Base-by-base conservation (phyloP, 805 yeast genomes). In the Starmerella bombicola region DNA sequence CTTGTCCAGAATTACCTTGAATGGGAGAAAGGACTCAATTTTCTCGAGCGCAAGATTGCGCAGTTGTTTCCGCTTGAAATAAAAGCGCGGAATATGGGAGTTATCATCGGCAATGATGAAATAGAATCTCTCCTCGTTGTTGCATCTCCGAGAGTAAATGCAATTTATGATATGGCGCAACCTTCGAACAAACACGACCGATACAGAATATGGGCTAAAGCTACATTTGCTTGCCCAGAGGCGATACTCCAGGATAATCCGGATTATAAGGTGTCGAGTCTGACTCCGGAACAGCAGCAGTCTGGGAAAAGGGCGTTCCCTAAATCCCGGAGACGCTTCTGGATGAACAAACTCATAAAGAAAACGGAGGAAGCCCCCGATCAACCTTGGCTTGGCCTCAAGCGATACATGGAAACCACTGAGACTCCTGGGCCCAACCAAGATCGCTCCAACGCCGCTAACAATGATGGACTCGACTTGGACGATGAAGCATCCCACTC, bases 41-140 rank as follows among this genome's bases (percentile, higher is more conserved):
- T 17, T 25, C 5, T 35, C 23, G 53, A 48, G 47, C 50, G 45
- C 38, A 43, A 26, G 16, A 34, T 51, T 24, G 38, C 57, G 4
- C 42, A 47, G 16, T 29, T 62, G 15, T 61, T 83, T 9, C 98
- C 98, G 0, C 50, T 88, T 2, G 70, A 72, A 12, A 36, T 83
- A 2, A 59, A 63, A 6, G 64, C 82, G 10, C 70, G 65, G 33
- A 78, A 73, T 41, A 84, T 88, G 1, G 78, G 94, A 0, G 36
- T 83, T 21, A 79, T 83, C 1, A 53, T 84, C 17, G 98, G 98
- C 7, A 88, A 86, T 58, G 67, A 69, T 44, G 69, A 73, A 13
- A 84, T 95, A 0, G 78, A 91, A 1, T 73, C 86, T 1, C 61
- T 91, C 9, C 47, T 80, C 33, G 75, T 84, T 3, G 64, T 70